phyloP scores from a whole-genome alignment of 1,284 basidiomycete species.

The Apiotrichum veenhuisii region DNA sequence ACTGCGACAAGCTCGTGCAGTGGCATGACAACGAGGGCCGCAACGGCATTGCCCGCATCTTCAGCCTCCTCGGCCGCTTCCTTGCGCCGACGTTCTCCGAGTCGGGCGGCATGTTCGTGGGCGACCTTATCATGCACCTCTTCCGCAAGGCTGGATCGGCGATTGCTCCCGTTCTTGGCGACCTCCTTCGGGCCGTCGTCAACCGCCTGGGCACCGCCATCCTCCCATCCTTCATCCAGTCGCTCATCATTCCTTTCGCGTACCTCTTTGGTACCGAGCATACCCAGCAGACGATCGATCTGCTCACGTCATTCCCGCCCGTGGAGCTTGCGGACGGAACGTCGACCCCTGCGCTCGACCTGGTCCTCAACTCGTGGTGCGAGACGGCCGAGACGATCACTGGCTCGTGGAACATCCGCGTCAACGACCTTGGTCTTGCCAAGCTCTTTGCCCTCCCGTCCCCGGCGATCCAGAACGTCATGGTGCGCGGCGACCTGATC shows the following conservation, averaged over 20 bases:
- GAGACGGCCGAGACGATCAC: constrained; percentile 91
- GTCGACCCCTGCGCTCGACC: constrained; percentile 58
- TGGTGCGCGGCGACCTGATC: constrained; percentile 90
- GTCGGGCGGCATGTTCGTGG: constrained; percentile 84
- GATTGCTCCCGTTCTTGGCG: constrained; percentile 63
- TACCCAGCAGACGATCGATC: constrained; percentile 66
- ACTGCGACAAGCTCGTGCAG: constrained; percentile 68
- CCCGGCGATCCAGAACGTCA: constrained; percentile 61
- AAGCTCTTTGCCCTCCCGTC: constrained; percentile 69
- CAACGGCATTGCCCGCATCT: constrained; percentile 68
- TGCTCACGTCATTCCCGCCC: constrained; percentile 62
- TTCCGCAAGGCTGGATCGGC: constrained; percentile 74
- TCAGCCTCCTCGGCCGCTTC: constrained; percentile 69
- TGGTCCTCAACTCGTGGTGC: constrained; percentile 84
- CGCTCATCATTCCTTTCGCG: constrained; percentile 84
- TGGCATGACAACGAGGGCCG: constrained; percentile 68
- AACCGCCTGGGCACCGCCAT: constrained; percentile 73
- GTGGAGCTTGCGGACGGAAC: constrained; percentile 53
- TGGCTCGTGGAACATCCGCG: constrained; percentile 84
- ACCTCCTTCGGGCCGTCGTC: constrained; percentile 78
- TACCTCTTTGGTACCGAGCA: constrained; percentile 79
- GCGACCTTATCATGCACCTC: constrained; percentile 89
- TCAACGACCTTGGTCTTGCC: constrained; percentile 73
- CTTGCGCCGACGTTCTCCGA: constrained; percentile 62
- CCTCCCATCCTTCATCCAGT: constrained; percentile 78